These are phyloP conservation scores for Leucosporidium creatinivorum DNA, from an alignment of 768 basidiomycete genomes.

Conservation along the genomic window DNA sequence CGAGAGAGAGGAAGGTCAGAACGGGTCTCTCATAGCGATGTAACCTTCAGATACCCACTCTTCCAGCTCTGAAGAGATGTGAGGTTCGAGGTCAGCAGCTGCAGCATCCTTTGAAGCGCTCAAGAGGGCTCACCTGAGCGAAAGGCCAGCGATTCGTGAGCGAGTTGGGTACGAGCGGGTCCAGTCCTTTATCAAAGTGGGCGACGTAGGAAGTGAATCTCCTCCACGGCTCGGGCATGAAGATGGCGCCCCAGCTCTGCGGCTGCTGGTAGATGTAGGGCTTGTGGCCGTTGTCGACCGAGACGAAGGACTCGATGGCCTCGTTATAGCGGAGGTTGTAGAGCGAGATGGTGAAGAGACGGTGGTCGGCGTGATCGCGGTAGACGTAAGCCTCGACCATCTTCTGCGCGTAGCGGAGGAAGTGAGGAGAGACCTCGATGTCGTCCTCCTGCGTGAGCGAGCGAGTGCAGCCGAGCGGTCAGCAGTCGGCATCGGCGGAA, in stretches of 20 bases:
- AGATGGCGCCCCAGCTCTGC: slow-evolving; percentile 10
- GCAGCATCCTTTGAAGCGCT: too few species aligned
- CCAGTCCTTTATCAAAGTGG: not conserved
- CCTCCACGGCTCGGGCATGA: slow-evolving; percentile 4
- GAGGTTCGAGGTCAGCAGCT: too few species aligned
- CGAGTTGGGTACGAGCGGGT: too few species aligned
- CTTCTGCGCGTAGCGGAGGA: slow-evolving; percentile 8
- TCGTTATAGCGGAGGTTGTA: slow-evolving; percentile 13
- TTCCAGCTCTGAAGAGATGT: too few species aligned
- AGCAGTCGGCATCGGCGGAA: too few species aligned
- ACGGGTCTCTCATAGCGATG: too few species aligned
- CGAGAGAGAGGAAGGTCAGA: not conserved
- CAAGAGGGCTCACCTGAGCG: too few species aligned
- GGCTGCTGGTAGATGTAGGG: slow-evolving; percentile 11
- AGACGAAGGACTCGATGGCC: not conserved
- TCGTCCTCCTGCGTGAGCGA: slow-evolving; percentile 15
- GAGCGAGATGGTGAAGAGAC: slow-evolving; percentile 2
- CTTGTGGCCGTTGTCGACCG: not conserved
- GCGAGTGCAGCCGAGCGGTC: too few species aligned
- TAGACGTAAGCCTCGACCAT: slow-evolving; percentile 7
- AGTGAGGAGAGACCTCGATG: slow-evolving; percentile 11
- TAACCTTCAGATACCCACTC: too few species aligned
- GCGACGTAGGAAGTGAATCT: not conserved
- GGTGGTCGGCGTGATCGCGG: not conserved
- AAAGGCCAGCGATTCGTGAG: too few species aligned